Evolutionary conservation across 2,329 filamentous ascomycete species (phyloP), one percentile per base, ranked within the genome.

Genomic region (Didymella sp.): DNA sequence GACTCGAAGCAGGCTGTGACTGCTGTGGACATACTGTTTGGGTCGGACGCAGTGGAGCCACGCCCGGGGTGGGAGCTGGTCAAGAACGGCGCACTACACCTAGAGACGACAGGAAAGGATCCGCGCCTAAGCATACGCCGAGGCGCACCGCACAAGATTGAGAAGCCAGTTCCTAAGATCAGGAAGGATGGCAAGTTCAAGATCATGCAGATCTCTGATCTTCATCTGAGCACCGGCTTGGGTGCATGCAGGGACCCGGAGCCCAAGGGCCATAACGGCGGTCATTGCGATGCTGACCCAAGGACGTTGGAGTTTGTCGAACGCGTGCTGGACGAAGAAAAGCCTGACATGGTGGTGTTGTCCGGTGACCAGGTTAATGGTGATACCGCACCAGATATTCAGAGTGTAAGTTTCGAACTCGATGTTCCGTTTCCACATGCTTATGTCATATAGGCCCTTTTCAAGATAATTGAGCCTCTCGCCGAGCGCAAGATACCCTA

Each of bases 321-420:
- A 60, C 87, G 84, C 67, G 82, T 98, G 13, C 80, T 99, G 22
- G 93, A 97, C 63, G 90, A 96, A 50, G 95, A 99, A 80, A 93
- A 91, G 75, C 95, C 95, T 0, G 92, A 99, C 70, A 80, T 99
- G 63, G 91, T 98, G 2, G 87, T 99, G 4, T 80, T 99, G 40
- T 95, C 90, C 62, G 95, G 95, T 44, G 95, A 99, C 71, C 93
- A 98, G 75, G 89, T 98, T 56, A 98, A 99, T 67, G 95, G 95
- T 46, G 94, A 96, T 51, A 93, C 92, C 0, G 88, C 95, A 1
- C 92, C 90, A 11, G 95, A 99, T 80, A 89, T 91, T 9, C 93
- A 96, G 73, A 95, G 89, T 59, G 88, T 89, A 78, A 69, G 85
- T 74, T 7, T n/a, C n/a, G 13, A 3, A 7, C 1, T 1, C 25